Evolutionary conservation across 441 rosid genomes (phyloP), one percentile per base, ranked within the genome.

Genomic region (Viola pubescens): DNA sequence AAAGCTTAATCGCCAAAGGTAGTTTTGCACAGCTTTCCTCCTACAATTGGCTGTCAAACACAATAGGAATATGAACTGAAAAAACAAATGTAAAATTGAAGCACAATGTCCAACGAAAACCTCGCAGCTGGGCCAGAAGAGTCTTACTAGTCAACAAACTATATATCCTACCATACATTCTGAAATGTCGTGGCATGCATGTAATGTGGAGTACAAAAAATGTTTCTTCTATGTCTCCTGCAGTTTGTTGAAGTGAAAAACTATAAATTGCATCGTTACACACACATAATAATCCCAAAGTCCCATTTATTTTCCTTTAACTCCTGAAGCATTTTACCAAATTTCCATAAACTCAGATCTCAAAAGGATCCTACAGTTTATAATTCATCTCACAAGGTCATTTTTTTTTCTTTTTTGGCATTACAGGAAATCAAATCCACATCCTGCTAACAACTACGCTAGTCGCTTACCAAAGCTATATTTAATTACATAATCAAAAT

Each of bases 151-250:
- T 81, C 68, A 88, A 77, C 9, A 91, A 64, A 80, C 86, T 91
- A 77, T 81, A 81, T 73, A 85, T 83, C 76, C 82, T 72, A 6
- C 89, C 78, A 68, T 87, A 89, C 69, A 87, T 82, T 82, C 72
- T 81, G 85, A 56, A 64, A 64, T 56, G 42, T 34, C 54, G 37
- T 46, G 7, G 8, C 49, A 37, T 52, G 58, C 7, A 52, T 10
- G 51, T 37, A 19, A 60, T 60, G 58, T 42, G 13, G 53, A 26
- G 0, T 13, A 13, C 8, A 13, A 26, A 13, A 13, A 6, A n/a
- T 6, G 16, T 48, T 14, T n/a, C 52, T 13, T 48, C 9, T 47
- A 11, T 47, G 14, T 47, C 3, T 47, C 37, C 11, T 48, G 26
- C 19, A 13, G 13, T 43, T 61, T 2, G 13, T 38, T 40, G 19